Evolutionary conservation across 352 stramenopile species (phyloP).

Genomic region (Globisporangium alternatum): DNA sequence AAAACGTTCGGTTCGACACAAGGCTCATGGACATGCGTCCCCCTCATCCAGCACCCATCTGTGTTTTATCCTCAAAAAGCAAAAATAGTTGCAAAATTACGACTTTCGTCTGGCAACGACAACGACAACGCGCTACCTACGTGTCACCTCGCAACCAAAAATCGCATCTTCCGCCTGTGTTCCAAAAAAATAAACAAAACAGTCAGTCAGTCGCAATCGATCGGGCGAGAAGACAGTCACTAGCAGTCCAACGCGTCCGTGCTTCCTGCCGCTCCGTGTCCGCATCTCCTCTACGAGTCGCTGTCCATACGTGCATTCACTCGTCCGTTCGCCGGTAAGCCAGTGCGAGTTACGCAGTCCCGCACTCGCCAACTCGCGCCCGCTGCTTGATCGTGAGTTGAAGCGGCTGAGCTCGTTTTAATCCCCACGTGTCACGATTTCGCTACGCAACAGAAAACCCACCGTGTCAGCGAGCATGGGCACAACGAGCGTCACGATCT

Average conservation of each 20-base stretch:
- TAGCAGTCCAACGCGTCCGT: conserved; percentile 3
- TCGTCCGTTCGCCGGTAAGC: background rate
- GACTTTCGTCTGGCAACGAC: background rate
- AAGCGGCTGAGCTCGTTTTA: background rate
- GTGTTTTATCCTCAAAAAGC: no score
- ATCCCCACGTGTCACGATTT: conserved; percentile 12
- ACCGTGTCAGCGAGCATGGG: conserved; percentile 10
- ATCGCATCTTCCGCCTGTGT: background rate
- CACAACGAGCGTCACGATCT: conserved; percentile 14
- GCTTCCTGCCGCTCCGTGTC: background rate
- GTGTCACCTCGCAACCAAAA: background rate
- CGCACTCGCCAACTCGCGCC: conserved; percentile 2
- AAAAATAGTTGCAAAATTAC: background rate
- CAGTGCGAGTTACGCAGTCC: background rate
- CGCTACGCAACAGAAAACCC: conserved; percentile 15
- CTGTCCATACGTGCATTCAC: background rate
- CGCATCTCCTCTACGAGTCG: background rate
- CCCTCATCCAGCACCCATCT: background rate
- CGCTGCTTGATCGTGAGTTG: background rate
- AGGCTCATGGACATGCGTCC: conserved; percentile 11
- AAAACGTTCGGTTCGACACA: conserved; percentile 15
- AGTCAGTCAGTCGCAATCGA: conserved; percentile 8
- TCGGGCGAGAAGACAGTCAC: background rate
- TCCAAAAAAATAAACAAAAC: background rate
- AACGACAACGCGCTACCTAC: background rate